phyloP scores from a whole-genome alignment of 2,329 filamentous ascomycete genomes.

The Colletotrichum falcatum region DNA sequence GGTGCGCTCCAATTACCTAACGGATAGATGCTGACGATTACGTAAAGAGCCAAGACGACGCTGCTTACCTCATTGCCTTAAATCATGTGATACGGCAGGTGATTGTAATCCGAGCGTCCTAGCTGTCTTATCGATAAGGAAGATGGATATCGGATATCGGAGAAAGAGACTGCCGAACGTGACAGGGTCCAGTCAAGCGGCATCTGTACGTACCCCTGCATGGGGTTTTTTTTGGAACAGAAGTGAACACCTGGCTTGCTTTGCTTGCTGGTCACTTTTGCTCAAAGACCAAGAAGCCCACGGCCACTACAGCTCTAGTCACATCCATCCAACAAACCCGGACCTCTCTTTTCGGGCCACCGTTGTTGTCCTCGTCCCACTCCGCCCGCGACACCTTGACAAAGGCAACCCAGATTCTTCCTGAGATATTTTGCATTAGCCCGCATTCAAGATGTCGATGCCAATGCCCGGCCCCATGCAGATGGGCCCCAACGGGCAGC shows the following conservation, averaged over 20 bases:
- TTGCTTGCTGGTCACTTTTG: constrained; percentile 39
- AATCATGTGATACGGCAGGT: not conserved
- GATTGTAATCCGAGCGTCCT: constrained; percentile 20
- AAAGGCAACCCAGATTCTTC: constrained; percentile 15
- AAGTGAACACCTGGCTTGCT: constrained; percentile 44
- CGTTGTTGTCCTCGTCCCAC: constrained; percentile 19
- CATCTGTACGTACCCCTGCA: constrained; percentile 34
- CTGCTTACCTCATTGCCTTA: not conserved
- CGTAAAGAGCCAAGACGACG: not conserved
- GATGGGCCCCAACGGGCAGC: constrained; percentile 46
- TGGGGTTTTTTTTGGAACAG: constrained; percentile 32
- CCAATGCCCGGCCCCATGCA: constrained; percentile 50
- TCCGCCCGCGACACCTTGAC: constrained; percentile 6
- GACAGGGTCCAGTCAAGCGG: not conserved
- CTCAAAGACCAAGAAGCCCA: constrained; percentile 28
- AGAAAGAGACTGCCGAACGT: constrained; percentile 36
- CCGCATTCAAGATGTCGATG: constrained; percentile 42
- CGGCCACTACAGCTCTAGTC: constrained; percentile 20
- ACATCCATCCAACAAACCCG: constrained; percentile 14
- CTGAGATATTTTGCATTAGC: constrained; percentile 7
- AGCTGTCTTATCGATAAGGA: constrained; percentile 32
- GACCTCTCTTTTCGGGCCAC: constrained; percentile 2
- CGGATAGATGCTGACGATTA: not conserved
- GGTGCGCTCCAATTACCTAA: constrained; percentile 7
- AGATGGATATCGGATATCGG: constrained; percentile 27